Percentiles rank a stretch among this genome's conserved stretches.
Evolutionary conservation across 352 stramenopile species (phyloP).

Genomic region (Globisporangium canariense): DNA sequence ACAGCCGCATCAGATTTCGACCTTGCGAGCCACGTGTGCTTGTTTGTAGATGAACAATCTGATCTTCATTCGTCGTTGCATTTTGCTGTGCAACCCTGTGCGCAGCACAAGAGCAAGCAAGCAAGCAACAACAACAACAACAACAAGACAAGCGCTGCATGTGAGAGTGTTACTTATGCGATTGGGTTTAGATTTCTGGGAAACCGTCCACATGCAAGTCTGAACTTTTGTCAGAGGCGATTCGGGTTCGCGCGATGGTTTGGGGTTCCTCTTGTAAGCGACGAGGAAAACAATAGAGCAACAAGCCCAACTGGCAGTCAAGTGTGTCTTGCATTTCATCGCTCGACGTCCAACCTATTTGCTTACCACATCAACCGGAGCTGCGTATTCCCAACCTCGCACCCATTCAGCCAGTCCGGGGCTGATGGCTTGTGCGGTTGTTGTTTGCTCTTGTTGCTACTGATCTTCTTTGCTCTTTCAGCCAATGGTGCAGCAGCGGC

Average conservation of each 20-base stretch:
- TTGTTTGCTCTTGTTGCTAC: not conserved
- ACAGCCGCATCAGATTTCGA: not conserved
- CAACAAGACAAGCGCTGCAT: not conserved
- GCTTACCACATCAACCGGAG: not conserved
- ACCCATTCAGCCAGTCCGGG: not conserved
- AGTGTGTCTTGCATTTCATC: not conserved
- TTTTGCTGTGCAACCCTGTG: not conserved
- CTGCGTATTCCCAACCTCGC: slow-evolving; percentile 5
- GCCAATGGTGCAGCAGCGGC: not conserved
- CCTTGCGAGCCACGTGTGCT: not conserved
- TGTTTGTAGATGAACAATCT: not conserved
- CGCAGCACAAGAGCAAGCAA: not conserved
- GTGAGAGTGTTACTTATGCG: not conserved
- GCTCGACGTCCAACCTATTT: not conserved
- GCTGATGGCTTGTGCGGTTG: not conserved
- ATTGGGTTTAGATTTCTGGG: not conserved
- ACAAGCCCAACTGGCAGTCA: not conserved
- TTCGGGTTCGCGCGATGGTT: not conserved
- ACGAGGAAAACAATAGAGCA: not conserved
- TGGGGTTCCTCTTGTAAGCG: not conserved
- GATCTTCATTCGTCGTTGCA: not conserved
- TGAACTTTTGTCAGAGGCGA: not conserved
- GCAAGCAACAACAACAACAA: not conserved
- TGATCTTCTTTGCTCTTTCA: slow-evolving; percentile 1
- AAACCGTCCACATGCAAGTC: not conserved